Evolutionary conservation across 2,329 filamentous ascomycete species (phyloP), one percentile per base, ranked within the genome.

Genomic region (Penicillium oxalicum): DNA sequence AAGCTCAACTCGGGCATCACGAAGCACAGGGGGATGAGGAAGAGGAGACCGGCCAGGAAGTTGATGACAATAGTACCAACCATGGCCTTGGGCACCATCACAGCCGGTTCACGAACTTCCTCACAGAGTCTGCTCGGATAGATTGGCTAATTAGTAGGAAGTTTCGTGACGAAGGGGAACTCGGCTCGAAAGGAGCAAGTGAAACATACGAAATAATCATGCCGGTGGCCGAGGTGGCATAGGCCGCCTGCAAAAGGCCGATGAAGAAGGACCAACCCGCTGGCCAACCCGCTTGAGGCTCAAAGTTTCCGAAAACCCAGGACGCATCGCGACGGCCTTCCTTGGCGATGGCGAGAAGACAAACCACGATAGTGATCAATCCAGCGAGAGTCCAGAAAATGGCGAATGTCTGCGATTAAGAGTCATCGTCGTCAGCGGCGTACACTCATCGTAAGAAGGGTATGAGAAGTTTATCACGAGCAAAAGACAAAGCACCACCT

Each of bases 121-220:
- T 86, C 83, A 60, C 81, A 85, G 78, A 86, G 84, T 42, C 47
- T 47, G 32, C 1, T 12, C 34, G 11, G 9, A 26, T 18, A 2
- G 18, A 18, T 18, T 18, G 18, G 18, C 18, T 18, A 2, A 18
- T 18, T 18, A 18, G 18, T 18, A 18, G 18, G 18, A 18, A 18
- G 18, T 18, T 18, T 18, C 18, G 18, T 18, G 18, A 18, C 1
- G 18, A 18, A 18, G 18, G 18, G 18, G 18, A 18, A 18, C 18
- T 18, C 18, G 18, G 18, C 18, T 18, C 18, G 18, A 18, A 18
- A 18, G 18, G 18, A 18, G 18, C 1, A 12, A 11, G 3, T 4
- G 37, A 52, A 40, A 74, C 80, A 75, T 72, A 84, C 81, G 81
- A 85, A 64, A 88, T 83, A 50, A 89, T 85, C 86, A 89, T 89